Evolutionary conservation across 2,329 filamentous ascomycete genomes (phyloP), one percentile per base, ranked within the genome.

Genomic region (Pezizomycotina sp.): DNA sequence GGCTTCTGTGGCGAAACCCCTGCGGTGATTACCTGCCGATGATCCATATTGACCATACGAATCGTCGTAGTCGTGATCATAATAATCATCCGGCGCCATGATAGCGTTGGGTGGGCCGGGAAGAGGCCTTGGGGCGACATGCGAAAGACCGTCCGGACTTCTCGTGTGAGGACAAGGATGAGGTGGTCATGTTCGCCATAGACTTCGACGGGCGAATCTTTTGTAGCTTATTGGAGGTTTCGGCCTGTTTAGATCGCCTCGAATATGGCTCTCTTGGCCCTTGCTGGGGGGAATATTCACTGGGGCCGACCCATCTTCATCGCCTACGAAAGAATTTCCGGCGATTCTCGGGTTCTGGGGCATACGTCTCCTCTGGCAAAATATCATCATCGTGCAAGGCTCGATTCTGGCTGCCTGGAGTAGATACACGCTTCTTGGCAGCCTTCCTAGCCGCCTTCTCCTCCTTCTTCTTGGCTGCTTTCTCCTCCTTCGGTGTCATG

Each of bases 361-460:
- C 50, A 35, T 34, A 49, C 4, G 44, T 50, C 14, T 50, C 42
- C 4, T 46, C 46, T 3, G 46, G 45, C 4, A 52, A 42, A 29
- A 52, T 44, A 25, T 52, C 50, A 31, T 42, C 47, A 12, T 31
- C 45, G 27, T 47, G 46, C 30, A 50, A 42, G 12, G 48, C 47
- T 27, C 43, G 41, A 16, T 51, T 51, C 8, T 35, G 36, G 8
- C 42, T 40, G 13, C 47, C 47, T 2, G 47, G 49, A 6, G 36
- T 33, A 21, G 28, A 39, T 20, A 36, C 27, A n/a, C 46, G 38
- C 47, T 48, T 47, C 43, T 45, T 49, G 20, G 36, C 45, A 1
- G 50, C 48, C 4, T 47, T 45, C 33, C 45, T 49, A 6, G 30
- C 32, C 23, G 39, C 39, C n/a, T 38, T 46, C 10, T 39, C 37